phyloP scores from a whole-genome alignment of 2,329 filamentous ascomycete species.

The Aspergillus tanneri region DNA sequence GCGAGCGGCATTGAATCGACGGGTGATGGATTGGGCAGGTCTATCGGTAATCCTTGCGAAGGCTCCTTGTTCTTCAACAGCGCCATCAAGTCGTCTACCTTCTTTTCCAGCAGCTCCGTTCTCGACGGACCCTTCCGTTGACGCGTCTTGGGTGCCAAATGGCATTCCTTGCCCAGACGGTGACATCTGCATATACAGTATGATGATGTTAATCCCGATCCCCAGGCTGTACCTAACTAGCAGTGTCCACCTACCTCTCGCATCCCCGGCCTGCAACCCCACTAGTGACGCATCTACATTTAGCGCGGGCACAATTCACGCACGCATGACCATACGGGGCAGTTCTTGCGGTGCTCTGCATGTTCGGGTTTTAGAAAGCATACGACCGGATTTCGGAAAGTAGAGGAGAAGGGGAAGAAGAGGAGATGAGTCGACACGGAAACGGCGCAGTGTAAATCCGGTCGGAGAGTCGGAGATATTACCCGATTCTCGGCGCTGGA shows the following conservation, averaged over 20 bases:
- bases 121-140: slow-evolving; percentile 9
- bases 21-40: background rate
- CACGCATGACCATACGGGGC: slow-evolving; percentile 41
- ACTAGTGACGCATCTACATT: slow-evolving; percentile 44
- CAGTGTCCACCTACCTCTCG: slow-evolving; percentile 16
- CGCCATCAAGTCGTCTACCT: slow-evolving; percentile 19
- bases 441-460: too few relatives aligned
- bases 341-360: background rate
- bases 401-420: background rate
- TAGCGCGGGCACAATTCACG: slow-evolving; percentile 42
- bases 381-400: background rate
- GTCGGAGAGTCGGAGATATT: too few relatives aligned
- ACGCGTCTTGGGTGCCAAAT: slow-evolving; percentile 34
- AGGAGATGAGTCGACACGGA: background rate
- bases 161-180: slow-evolving; percentile 41
- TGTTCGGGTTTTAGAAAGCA: background rate
- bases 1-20: background rate
- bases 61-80: slow-evolving; percentile 17
- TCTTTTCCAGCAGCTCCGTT: slow-evolving; percentile 18
- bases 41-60: background rate
- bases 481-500: too few relatives aligned
- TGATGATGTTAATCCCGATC: background rate
- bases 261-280: slow-evolving; percentile 21
- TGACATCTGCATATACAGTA: slow-evolving; percentile 32
- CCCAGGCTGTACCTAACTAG: background rate